phyloP scores from a whole-genome alignment of 2,329 filamentous ascomycete genomes.

The Bipolaris victoriae region DNA sequence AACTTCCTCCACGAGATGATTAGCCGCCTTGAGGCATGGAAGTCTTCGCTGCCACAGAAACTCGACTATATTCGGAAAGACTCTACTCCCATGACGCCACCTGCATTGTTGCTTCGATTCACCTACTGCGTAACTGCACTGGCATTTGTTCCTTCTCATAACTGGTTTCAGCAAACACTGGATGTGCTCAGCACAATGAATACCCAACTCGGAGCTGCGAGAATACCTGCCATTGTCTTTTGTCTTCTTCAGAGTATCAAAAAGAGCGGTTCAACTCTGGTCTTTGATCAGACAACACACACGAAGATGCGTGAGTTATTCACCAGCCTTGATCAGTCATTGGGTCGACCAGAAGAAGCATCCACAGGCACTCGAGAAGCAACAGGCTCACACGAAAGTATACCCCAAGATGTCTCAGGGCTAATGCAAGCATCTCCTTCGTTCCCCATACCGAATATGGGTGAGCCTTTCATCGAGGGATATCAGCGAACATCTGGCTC shows the following conservation, averaged over 20 bases:
- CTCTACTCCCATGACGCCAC: constrained; percentile 31
- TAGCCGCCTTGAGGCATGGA: constrained; percentile 49
- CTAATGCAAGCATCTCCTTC: constrained; percentile 19
- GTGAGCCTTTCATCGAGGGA: constrained; percentile 4
- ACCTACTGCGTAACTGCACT: constrained; percentile 33
- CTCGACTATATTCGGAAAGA: constrained; percentile 33
- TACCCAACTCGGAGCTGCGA: constrained; percentile 29
- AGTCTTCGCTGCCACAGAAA: constrained; percentile 30
- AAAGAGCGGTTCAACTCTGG: constrained; percentile 16
- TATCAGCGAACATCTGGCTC: constrained; percentile 9
- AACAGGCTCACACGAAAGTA: neutral
- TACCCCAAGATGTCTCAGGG: constrained; percentile 5
- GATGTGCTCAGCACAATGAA: constrained; percentile 30
- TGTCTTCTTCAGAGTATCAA: constrained; percentile 31
- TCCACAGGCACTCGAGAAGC: neutral
- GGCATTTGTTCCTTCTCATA: constrained; percentile 28
- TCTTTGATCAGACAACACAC: constrained; percentile 21
- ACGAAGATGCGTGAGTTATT: constrained; percentile 20
- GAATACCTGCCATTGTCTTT: constrained; percentile 33
- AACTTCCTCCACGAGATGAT: constrained; percentile 45
- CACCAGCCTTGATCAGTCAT: constrained; percentile 20
- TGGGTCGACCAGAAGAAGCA: neutral
- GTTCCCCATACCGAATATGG: constrained; percentile 10
- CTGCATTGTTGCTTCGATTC: constrained; percentile 36
- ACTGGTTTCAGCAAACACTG: constrained; percentile 26